Conservation (phyloP, 805 yeast genomes). For the Kodamaea nitidulidarum region DNA sequence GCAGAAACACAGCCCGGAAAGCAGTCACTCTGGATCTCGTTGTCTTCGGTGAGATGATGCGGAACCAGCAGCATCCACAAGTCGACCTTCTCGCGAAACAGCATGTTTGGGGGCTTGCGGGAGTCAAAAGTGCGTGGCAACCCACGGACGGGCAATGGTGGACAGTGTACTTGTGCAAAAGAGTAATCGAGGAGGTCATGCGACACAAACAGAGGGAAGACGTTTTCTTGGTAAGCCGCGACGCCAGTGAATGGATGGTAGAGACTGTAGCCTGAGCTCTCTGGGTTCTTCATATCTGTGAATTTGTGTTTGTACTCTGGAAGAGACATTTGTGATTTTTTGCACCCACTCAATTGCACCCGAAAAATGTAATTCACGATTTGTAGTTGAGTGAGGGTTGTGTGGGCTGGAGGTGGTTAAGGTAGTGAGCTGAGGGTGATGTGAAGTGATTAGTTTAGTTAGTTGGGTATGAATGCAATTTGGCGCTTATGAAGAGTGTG, state of each 20-base stretch:
- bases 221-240: not conserved
- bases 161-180: not conserved
- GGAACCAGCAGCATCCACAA: constrained; percentile 64
- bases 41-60: constrained; percentile 24
- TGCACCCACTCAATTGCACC: not conserved
- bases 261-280: too few species aligned
- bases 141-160: not conserved
- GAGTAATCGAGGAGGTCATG: not conserved
- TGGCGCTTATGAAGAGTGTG: too few species aligned
- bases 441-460: too few species aligned
- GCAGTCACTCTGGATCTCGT: constrained; percentile 37
- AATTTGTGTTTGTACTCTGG: constrained; percentile 1
- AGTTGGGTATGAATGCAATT: too few species aligned
- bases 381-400: too few species aligned
- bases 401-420: too few species aligned
- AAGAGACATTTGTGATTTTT: not conserved
- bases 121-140: constrained; percentile 48
- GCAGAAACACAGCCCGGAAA: constrained; percentile 39
- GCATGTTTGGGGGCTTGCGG: constrained; percentile 58
- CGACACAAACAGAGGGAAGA: not conserved
- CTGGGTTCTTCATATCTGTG: not conserved
- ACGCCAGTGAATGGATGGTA: too few species aligned
- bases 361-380: too few species aligned
- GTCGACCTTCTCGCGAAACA: constrained; percentile 59
- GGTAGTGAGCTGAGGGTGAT: too few species aligned